Conservation (phyloP, 352 stramenopile species). For the Plasmopara viticola region DNA sequence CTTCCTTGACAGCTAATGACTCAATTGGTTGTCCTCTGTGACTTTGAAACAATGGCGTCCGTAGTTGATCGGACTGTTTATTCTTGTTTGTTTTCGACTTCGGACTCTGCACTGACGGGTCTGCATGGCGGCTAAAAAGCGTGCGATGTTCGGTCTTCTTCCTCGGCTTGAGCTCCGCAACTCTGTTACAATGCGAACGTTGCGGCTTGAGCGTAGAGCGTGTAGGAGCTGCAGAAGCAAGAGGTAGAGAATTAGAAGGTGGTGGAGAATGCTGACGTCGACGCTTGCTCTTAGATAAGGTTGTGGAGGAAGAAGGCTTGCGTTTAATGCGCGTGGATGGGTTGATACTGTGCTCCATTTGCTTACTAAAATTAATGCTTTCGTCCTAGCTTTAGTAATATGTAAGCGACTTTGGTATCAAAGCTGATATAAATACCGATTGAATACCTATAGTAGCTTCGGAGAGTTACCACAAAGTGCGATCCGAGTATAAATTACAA, state of each 20-base stretch:
- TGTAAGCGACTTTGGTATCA: too few relatives aligned
- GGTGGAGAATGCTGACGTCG: conserved; percentile 7
- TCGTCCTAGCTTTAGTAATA: too few relatives aligned
- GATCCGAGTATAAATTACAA: too few relatives aligned
- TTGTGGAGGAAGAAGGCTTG: conserved; percentile 1
- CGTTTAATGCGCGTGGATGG: conserved; percentile 10
- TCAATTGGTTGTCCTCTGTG: conserved; percentile 3
- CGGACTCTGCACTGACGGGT: conserved; percentile 15
- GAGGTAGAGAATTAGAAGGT: neutral
- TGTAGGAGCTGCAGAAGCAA: neutral
- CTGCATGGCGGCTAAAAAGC: conserved; percentile 24
- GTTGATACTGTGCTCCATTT: neutral
- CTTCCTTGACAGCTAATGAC: conserved; percentile 12
- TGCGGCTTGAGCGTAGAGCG: conserved; percentile 2
- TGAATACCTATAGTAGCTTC: too few relatives aligned
- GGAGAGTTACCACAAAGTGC: too few relatives aligned
- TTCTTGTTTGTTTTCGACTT: conserved; percentile 4
- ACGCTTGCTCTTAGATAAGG: conserved; percentile 7
- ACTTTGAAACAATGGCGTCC: too few relatives aligned
- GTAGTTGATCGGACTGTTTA: conserved; percentile 3
- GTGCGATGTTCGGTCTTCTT: conserved; percentile 6
- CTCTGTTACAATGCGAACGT: neutral
- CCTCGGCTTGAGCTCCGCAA: neutral
- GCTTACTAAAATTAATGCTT: too few relatives aligned
- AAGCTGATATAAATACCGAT: too few relatives aligned